phyloP scores from a whole-genome alignment of 192 early-diverging fungal species.

The Coemansia sp. region DNA sequence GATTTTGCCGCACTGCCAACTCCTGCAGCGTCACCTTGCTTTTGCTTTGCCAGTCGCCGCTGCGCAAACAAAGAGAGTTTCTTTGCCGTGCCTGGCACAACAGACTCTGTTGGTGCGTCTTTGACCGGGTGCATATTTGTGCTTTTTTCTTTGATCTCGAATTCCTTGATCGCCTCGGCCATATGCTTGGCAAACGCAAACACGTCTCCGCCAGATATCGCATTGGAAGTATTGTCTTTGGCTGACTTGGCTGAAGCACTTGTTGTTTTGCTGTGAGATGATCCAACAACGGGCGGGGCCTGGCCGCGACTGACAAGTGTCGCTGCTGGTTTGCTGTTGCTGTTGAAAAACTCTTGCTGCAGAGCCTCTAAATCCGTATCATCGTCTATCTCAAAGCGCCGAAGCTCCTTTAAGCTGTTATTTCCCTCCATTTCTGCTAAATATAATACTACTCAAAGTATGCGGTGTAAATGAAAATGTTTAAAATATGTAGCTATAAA shows the following conservation, averaged over 20 bases:
- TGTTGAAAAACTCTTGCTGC: conserved; percentile 43
- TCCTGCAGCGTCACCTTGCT: background rate
- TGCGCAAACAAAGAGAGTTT: conserved; percentile 48
- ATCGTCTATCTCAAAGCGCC: conserved; percentile 16
- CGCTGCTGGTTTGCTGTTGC: conserved; percentile 41
- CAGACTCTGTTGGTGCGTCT: background rate
- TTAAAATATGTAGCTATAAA: background rate
- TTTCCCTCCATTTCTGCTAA: background rate
- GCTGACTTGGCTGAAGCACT: background rate
- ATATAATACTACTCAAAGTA: background rate
- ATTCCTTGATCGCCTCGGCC: conserved; percentile 37
- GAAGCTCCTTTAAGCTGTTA: conserved; percentile 4
- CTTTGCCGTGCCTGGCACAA: background rate
- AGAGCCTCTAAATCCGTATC: conserved; percentile 43
- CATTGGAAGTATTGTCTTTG: background rate
- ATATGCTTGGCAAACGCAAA: conserved; percentile 38
- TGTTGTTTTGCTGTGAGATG: background rate
- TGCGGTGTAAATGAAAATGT: background rate
- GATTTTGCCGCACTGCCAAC: background rate
- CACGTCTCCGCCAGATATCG: conserved; percentile 2
- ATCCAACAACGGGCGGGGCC: conserved; percentile 13
- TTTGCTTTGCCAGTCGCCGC: conserved; percentile 37
- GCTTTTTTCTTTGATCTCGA: conserved; percentile 25
- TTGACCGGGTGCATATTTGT: background rate
- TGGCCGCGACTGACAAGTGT: conserved; percentile 23